These are phyloP conservation scores for Aspergillus awamori DNA, from an alignment of 2,329 filamentous ascomycete species.

Conservation along the genomic window DNA sequence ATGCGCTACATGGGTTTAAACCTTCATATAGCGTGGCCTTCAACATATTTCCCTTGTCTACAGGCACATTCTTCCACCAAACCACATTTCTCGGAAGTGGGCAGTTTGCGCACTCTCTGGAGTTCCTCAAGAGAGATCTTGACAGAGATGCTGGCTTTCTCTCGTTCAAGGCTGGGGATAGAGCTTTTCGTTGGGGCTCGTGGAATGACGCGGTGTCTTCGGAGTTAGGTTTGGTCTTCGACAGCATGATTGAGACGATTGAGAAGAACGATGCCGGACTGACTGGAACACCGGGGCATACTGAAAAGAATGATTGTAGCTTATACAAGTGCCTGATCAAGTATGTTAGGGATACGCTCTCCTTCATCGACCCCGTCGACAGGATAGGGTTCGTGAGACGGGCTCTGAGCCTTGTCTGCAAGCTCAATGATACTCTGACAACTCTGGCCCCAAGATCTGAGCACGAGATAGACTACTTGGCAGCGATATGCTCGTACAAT, in stretches of 20 bases:
- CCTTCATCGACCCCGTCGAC: constrained; percentile 59
- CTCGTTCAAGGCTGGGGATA: constrained; percentile 40
- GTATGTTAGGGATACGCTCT: constrained; percentile 54
- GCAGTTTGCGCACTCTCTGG: constrained; percentile 52
- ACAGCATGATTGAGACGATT: constrained; percentile 31
- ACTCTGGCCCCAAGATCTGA: constrained; percentile 20
- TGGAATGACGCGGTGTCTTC: constrained; percentile 61
- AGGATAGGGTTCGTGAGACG: constrained; percentile 50
- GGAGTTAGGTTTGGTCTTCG: constrained; percentile 44
- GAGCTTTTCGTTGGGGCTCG: constrained; percentile 50
- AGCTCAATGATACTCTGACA: constrained; percentile 42
- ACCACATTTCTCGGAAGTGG: constrained; percentile 62
- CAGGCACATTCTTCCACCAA: constrained; percentile 59
- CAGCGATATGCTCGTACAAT: constrained; percentile 35
- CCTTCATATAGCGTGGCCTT: constrained; percentile 57
- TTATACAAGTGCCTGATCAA: constrained; percentile 49
- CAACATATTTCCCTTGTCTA: constrained; percentile 52
- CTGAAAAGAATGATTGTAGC: constrained; percentile 17
- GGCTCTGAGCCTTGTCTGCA: constrained; percentile 37
- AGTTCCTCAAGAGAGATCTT: constrained; percentile 45
- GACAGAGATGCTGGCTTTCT: constrained; percentile 46
- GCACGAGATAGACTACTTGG: constrained; percentile 22
- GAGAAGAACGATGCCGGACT: constrained; percentile 17
- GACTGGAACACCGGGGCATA: constrained; percentile 7
- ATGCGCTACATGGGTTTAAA: constrained; percentile 54